These are phyloP conservation scores for Neospermospora avenae DNA, from an alignment of 2,329 filamentous ascomycete genomes.

Conservation along the genomic window DNA sequence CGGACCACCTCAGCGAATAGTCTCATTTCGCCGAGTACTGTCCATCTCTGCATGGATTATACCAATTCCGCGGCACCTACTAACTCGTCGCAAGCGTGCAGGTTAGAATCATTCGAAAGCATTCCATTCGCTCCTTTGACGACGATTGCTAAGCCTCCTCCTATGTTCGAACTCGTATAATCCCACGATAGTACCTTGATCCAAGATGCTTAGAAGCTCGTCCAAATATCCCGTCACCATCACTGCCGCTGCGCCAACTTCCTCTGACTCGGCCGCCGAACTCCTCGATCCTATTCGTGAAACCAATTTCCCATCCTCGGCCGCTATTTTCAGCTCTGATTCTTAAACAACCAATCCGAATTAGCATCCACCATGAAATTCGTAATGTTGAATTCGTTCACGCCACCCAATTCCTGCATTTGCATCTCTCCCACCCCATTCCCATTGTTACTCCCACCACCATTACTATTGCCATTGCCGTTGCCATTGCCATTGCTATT, in stretches of 20 bases:
- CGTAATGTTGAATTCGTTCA: conserved; percentile 69
- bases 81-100: not conserved
- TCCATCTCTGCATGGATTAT: not conserved
- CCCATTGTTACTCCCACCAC: conserved; percentile 10
- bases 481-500: not conserved
- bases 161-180: not conserved
- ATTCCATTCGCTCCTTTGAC: not conserved
- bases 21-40: not conserved
- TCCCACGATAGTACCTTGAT: not conserved
- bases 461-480: conserved; percentile 24
- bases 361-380: conserved; percentile 74
- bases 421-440: conserved; percentile 29
- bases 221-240: not conserved
- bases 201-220: not conserved
- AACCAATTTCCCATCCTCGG: not conserved
- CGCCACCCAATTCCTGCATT: conserved; percentile 31
- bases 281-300: not conserved
- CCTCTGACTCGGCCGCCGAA: not conserved
- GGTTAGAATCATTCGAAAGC: not conserved
- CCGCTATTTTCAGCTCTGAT: conserved; percentile 33
- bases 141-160: not conserved
- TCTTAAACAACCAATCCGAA: conserved; percentile 71
- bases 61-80: not conserved
- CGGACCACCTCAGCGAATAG: no score
- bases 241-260: not conserved